Percentiles rank a stretch among this genome's conserved stretches.
phyloP scores from a whole-genome alignment of 2,329 filamentous ascomycete genomes.

The Ophiostoma perfectum region DNA sequence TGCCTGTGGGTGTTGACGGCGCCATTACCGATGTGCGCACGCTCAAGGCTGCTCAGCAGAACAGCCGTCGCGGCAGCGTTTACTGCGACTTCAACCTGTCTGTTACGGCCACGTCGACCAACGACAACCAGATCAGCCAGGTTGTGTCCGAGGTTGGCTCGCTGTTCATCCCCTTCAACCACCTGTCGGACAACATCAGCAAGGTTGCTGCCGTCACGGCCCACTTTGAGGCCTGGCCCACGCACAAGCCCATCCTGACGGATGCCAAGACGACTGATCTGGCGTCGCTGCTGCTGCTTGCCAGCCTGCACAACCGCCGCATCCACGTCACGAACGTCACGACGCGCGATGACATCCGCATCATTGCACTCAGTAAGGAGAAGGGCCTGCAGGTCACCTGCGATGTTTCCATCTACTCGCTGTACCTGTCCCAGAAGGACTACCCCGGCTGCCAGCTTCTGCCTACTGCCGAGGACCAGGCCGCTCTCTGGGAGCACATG shows the following conservation, averaged over 20 bases:
- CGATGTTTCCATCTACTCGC: slow-evolving; percentile 73
- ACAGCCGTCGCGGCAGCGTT: slow-evolving; percentile 56
- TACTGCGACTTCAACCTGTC: slow-evolving; percentile 79
- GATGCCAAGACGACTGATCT: slow-evolving; percentile 72
- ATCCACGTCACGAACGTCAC: slow-evolving; percentile 76
- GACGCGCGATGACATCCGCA: slow-evolving; percentile 71
- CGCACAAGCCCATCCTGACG: slow-evolving; percentile 72
- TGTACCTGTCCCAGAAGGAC: slow-evolving; percentile 68
- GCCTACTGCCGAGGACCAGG: slow-evolving; percentile 63
- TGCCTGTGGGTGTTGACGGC: slow-evolving; percentile 68
- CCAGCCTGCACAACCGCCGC: slow-evolving; percentile 70
- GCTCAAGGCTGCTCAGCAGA: slow-evolving; percentile 66
- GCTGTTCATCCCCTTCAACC: slow-evolving; percentile 77
- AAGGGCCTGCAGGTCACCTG: slow-evolving; percentile 80
- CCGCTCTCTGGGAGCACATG: slow-evolving; percentile 68
- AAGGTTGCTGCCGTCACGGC: slow-evolving; percentile 74
- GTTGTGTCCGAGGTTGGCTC: slow-evolving; percentile 70
- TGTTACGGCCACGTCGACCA: slow-evolving; percentile 65
- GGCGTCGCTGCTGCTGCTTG: slow-evolving; percentile 68
- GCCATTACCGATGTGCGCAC: slow-evolving; percentile 67
- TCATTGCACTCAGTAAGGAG: slow-evolving; percentile 71
- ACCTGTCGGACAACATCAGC: slow-evolving; percentile 75
- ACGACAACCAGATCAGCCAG: slow-evolving; percentile 68
- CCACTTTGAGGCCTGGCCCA: slow-evolving; percentile 73
- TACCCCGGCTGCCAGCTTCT: slow-evolving; percentile 62